phyloP scores from a whole-genome alignment of 495 filamentous ascomycete genomes.

The Daldinia bambusicola region DNA sequence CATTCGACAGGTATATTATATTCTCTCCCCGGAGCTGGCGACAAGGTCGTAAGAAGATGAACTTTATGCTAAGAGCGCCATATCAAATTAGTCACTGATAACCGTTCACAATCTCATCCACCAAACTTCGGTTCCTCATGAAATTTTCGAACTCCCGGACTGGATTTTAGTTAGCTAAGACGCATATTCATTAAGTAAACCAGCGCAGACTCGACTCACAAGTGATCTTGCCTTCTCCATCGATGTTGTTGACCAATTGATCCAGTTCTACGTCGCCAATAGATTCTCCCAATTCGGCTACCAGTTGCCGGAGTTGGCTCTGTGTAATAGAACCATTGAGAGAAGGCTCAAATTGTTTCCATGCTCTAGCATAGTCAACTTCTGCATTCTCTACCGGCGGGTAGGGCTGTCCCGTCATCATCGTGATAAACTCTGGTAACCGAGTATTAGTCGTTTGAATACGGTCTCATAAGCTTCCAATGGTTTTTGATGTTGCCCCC shows the following conservation, averaged over 20 bases:
- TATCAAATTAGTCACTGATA: conserved; percentile 34
- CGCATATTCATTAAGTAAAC: not conserved
- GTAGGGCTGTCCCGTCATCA: conserved; percentile 51
- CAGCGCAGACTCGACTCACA: conserved; percentile 35
- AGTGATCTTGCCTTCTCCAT: conserved; percentile 48
- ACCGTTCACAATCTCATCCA: conserved; percentile 44
- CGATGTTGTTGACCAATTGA: conserved; percentile 45
- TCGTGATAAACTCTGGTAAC: conserved; percentile 49
- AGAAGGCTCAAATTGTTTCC: conserved; percentile 45
- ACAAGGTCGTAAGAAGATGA: not conserved
- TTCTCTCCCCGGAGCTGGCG: not conserved
- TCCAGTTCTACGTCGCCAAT: conserved; percentile 47
- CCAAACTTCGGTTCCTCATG: conserved; percentile 43
- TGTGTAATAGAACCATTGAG: conserved; percentile 46
- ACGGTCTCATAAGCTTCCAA: not conserved
- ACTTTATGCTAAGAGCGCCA: not conserved
- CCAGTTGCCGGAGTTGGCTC: conserved; percentile 47
- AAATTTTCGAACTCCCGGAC: conserved; percentile 48
- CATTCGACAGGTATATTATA: not conserved
- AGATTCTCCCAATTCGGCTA: conserved; percentile 43
- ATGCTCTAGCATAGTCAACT: conserved; percentile 41
- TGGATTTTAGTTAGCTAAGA: conserved; percentile 22
- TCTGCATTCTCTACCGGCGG: conserved; percentile 37
- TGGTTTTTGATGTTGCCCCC: not conserved
- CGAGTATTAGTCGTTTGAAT: conserved; percentile 10